A percentile compares a stretch with the other conserved stretches of the same genome.
Conservation (phyloP, 1,284 basidiomycete species). For the Neolentinus lepideus region DNA sequence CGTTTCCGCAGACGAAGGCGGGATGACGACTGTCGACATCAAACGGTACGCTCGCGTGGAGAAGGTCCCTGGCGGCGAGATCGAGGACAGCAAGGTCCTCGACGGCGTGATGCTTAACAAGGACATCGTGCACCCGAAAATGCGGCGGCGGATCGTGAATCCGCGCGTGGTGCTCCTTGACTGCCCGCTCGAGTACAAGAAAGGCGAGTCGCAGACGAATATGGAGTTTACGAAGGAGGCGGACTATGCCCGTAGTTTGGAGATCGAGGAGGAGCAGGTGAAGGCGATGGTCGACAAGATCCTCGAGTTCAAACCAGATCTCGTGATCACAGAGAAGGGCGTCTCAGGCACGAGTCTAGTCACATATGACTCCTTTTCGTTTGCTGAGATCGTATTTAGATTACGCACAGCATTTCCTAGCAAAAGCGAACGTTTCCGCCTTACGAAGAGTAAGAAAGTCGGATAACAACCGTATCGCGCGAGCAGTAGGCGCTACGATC, state of each 20-base stretch:
- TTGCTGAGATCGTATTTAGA: constrained; percentile 38
- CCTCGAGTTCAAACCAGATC: constrained; percentile 91
- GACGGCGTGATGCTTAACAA: constrained; percentile 97
- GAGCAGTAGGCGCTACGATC: constrained; percentile 93
- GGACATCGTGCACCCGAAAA: constrained; percentile 97
- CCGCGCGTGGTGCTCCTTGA: constrained; percentile 90
- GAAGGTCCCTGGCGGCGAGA: constrained; percentile 96
- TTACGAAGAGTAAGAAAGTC: constrained; percentile 95
- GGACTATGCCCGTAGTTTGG: constrained; percentile 90
- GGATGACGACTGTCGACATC: constrained; percentile 88
- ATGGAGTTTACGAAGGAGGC: constrained; percentile 95
- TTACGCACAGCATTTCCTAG: constrained; percentile 89
- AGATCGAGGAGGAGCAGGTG: constrained; percentile 98
- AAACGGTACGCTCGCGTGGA: constrained; percentile 98
- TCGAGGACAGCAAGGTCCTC: constrained; percentile 87
- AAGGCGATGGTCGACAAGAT: constrained; percentile 85
- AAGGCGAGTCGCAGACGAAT: constrained; percentile 97
- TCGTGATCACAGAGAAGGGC: constrained; percentile 97
- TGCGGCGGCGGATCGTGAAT: constrained; percentile 88
- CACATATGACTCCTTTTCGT: constrained; percentile 2
- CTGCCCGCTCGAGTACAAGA: constrained; percentile 98
- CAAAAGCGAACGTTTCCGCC: constrained; percentile 86
- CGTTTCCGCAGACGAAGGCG: constrained; percentile 60
- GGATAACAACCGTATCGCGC: constrained; percentile 97
- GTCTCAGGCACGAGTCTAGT: constrained; percentile 84